These are phyloP conservation scores for Chlorella sp. DNA, from an alignment of 139 green algal genomes.

Conservation along the genomic window DNA sequence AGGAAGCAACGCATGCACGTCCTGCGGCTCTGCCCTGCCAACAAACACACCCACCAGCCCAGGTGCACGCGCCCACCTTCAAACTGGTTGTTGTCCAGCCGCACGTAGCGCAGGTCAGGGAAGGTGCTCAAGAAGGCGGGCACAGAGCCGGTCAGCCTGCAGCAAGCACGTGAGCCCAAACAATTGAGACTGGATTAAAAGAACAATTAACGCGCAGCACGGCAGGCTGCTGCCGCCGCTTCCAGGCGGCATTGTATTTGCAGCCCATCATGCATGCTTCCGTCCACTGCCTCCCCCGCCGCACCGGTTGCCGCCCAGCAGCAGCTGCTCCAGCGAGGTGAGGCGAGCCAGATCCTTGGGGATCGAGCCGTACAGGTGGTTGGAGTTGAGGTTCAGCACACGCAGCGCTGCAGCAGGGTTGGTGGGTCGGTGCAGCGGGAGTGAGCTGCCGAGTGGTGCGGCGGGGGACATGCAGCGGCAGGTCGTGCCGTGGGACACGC, in stretches of 20 bases:
- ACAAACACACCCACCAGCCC: too few species aligned
- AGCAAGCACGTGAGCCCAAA: too few species aligned
- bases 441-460: too few species aligned
- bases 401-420: slow-evolving; percentile 37
- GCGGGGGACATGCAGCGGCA: too few species aligned
- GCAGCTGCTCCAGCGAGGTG: slow-evolving; percentile 41
- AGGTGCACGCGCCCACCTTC: too few species aligned
- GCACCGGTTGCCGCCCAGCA: slow-evolving; percentile 44
- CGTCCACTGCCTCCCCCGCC: too few species aligned
- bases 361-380: slow-evolving; percentile 46
- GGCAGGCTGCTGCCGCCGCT: too few species aligned
- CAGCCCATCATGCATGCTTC: too few species aligned
- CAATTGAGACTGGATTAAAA: too few species aligned
- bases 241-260: too few species aligned
- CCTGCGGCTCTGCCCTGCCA: background rate
- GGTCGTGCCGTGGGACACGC: background rate
- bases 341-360: slow-evolving; percentile 31
- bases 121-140: slow-evolving; percentile 24
- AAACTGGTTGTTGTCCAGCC: slow-evolving; percentile 50
- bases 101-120: background rate
- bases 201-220: too few species aligned
- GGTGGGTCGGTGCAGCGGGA: too few species aligned
- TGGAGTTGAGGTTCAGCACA: slow-evolving; percentile 43
- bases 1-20: background rate
- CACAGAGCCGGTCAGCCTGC: slow-evolving; percentile 37